Conservation (phyloP, 306 rosid species). For the Astragalus glycyphyllos region DNA sequence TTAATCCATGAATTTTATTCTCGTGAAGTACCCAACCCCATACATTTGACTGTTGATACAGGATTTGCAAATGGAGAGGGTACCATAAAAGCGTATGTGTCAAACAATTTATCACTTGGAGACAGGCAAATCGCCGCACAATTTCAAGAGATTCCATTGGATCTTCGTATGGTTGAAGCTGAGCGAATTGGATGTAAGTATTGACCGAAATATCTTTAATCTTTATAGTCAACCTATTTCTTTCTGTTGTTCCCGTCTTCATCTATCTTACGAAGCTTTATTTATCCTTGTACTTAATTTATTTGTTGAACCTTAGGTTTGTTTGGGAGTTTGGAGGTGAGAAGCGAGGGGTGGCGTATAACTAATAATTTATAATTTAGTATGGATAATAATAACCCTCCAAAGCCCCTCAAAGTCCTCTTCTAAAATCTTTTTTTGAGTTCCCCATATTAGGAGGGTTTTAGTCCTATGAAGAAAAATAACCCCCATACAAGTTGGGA, state of each 20-base stretch:
- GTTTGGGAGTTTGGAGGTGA: no score
- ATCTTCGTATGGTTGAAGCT: slow-evolving; percentile 94
- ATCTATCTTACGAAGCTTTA: neutral
- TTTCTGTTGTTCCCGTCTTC: neutral
- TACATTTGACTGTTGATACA: slow-evolving; percentile 94
- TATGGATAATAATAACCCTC: no score
- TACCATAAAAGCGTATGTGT: slow-evolving; percentile 73
- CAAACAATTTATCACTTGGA: slow-evolving; percentile 80
- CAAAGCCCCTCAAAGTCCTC: no score
- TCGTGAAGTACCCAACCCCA: slow-evolving; percentile 80
- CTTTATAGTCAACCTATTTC: slow-evolving; percentile 1
- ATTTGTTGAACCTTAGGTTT: neutral
- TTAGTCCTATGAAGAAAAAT: no score
- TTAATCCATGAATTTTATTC: slow-evolving; percentile 95
- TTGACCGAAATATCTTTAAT: neutral
- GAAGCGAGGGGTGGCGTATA: no score
- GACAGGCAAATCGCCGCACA: slow-evolving; percentile 94
- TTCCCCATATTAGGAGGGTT: no score
- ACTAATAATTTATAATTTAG: no score
- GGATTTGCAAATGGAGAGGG: slow-evolving; percentile 79
- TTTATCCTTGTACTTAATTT: neutral
- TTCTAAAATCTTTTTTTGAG: no score
- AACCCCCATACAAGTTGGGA: no score
- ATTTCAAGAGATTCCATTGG: slow-evolving; percentile 93
- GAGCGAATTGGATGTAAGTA: slow-evolving; percentile 84